Conservation (phyloP, 352 stramenopile genomes). For the Phytopythium delawarense region DNA sequence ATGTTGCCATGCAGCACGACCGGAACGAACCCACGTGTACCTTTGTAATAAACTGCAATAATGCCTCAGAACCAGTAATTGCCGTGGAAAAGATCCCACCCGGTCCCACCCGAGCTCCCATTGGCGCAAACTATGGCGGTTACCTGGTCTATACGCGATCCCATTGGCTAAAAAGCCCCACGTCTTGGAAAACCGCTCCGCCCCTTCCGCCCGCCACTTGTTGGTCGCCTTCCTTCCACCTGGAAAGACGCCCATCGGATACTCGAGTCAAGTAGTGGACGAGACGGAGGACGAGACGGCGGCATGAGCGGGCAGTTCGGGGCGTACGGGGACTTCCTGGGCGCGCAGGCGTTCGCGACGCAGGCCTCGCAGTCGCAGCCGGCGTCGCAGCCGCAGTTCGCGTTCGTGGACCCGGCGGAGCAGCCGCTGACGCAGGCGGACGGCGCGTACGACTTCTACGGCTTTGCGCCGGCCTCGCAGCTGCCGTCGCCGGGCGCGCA, state of each 20-base stretch:
- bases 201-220: too few relatives aligned
- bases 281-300: not conserved
- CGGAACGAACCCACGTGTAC: not conserved
- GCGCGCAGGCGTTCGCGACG: slow-evolving; percentile 47
- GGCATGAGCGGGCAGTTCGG: slow-evolving; percentile 39
- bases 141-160: too few relatives aligned
- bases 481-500: not conserved
- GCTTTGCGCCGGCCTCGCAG: slow-evolving; percentile 35
- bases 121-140: too few relatives aligned
- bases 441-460: slow-evolving; percentile 48
- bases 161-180: too few relatives aligned
- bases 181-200: too few relatives aligned
- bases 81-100: too few relatives aligned
- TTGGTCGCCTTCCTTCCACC: too few relatives aligned
- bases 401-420: slow-evolving; percentile 62
- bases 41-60: not conserved
- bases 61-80: not conserved
- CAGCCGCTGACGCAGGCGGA: slow-evolving; percentile 27
- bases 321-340: slow-evolving; percentile 51
- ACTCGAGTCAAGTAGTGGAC: not conserved
- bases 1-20: not conserved
- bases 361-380: slow-evolving; percentile 39
- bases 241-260: too few relatives aligned
- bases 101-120: too few relatives aligned
- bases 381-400: slow-evolving; percentile 46